These are phyloP conservation scores for Nematocida homosporus DNA, from an alignment of 371 early-diverging fungal genomes.

Conservation along the genomic window DNA sequence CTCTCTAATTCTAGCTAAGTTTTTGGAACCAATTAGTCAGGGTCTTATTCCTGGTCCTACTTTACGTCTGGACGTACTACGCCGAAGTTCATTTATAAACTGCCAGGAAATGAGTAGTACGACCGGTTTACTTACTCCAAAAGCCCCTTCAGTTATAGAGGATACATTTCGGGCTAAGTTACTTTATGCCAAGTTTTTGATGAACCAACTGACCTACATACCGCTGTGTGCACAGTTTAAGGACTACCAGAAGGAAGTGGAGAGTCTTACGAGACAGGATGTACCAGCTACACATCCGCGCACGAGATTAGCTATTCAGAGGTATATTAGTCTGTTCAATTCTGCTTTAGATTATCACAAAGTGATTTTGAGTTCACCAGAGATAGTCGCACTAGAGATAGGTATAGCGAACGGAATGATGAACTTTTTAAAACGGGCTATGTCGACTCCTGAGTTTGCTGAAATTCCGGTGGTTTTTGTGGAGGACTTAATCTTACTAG, in stretches of 20 bases:
- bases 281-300: background rate
- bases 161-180: slow-evolving; percentile 30
- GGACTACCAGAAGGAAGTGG: background rate
- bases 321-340: background rate
- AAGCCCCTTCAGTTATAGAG: background rate
- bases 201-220: slow-evolving; percentile 13
- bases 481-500: background rate
- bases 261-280: background rate
- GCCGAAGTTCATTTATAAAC: slow-evolving; percentile 18
- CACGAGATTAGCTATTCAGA: background rate
- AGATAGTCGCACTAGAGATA: background rate
- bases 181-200: slow-evolving; percentile 43
- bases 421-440: background rate
- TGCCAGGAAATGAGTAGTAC: background rate
- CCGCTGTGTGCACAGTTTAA: background rate
- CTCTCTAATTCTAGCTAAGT: slow-evolving; percentile 48
- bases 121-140: background rate
- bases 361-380: background rate
- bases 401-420: background rate
- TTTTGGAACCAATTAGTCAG: slow-evolving; percentile 40
- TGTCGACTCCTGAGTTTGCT: background rate
- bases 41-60: slow-evolving; percentile 3
- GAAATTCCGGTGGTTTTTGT: background rate
- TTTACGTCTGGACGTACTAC: slow-evolving; percentile 35
- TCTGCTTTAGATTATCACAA: slow-evolving; percentile 23